phyloP scores from a whole-genome alignment of 192 early-diverging fungal genomes.

The Powellomyces hirtus region DNA sequence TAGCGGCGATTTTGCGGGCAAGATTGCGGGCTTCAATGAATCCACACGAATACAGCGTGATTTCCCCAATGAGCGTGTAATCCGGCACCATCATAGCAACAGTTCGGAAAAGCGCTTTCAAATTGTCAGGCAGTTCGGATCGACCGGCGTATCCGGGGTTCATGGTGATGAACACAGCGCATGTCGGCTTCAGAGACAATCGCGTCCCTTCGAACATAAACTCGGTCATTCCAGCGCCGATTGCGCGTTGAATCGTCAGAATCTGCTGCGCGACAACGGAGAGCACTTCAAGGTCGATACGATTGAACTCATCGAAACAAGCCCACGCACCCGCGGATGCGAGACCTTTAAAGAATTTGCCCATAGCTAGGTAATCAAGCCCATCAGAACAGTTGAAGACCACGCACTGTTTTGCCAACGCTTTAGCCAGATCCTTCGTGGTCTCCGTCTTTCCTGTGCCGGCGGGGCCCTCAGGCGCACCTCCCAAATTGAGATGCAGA shows the following conservation, averaged over 20 bases:
- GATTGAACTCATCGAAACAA: slow-evolving; percentile 68
- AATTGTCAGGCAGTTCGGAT: slow-evolving; percentile 51
- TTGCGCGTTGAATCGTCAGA: slow-evolving; percentile 61
- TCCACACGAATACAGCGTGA: slow-evolving; percentile 64
- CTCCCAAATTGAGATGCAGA: slow-evolving; percentile 61
- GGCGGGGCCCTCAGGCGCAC: slow-evolving; percentile 59
- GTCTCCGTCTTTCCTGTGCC: slow-evolving; percentile 70
- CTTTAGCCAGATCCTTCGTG: slow-evolving; percentile 65
- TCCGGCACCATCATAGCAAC: slow-evolving; percentile 70
- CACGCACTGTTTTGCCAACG: slow-evolving; percentile 67
- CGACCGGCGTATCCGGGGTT: slow-evolving; percentile 67
- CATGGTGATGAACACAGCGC: slow-evolving; percentile 69
- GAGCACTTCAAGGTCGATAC: slow-evolving; percentile 63
- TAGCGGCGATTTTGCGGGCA: slow-evolving; percentile 57
- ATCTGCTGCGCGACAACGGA: slow-evolving; percentile 67
- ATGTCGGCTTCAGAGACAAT: slow-evolving; percentile 50
- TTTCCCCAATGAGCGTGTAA: slow-evolving; percentile 62
- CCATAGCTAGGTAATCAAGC: slow-evolving; percentile 67
- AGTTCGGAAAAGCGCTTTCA: slow-evolving; percentile 50
- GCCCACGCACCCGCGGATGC: slow-evolving; percentile 63
- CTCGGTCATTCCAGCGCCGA: slow-evolving; percentile 50
- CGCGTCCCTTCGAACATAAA: slow-evolving; percentile 64
- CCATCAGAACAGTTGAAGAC: slow-evolving; percentile 70
- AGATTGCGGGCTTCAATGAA: slow-evolving; percentile 61
- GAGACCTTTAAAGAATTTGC: slow-evolving; percentile 67